Evolutionary conservation across 352 stramenopile genomes (phyloP).

Genomic region (Pythium aquatile): DNA sequence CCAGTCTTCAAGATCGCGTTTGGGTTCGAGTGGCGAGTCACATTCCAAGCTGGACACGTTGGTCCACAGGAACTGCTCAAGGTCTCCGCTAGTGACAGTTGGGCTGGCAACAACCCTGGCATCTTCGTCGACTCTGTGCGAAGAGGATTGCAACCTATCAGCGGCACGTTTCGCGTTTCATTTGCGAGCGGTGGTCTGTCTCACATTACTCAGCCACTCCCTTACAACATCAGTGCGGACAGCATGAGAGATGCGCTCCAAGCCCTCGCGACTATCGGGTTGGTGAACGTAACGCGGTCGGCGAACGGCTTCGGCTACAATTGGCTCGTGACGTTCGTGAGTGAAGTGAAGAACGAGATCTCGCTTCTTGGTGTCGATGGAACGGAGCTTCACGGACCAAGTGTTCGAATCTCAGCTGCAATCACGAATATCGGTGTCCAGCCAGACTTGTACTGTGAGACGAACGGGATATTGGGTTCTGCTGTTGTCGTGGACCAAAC

Average conservation of each 20-base stretch:
- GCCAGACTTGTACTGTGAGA: conserved; percentile 80
- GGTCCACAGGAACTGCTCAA: conserved; percentile 87
- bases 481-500: conserved; percentile 38
- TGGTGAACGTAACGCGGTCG: conserved; percentile 85
- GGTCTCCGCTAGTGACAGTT: conserved; percentile 86
- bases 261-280: conserved; percentile 81
- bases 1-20: conserved; percentile 69
- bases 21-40: conserved; percentile 77
- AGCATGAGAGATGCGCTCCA: conserved; percentile 88
- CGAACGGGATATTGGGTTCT: conserved; percentile 32
- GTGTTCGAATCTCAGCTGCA: conserved; percentile 75
- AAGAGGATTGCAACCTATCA: conserved; percentile 90
- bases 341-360: conserved; percentile 75
- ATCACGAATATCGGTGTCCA: conserved; percentile 63
- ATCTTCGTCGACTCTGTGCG: conserved; percentile 79
- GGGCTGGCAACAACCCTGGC: conserved; percentile 91
- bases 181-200: conserved; percentile 66
- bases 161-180: conserved; percentile 87
- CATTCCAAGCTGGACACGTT: conserved; percentile 73
- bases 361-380: conserved; percentile 88
- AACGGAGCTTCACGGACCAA: conserved; percentile 89
- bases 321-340: conserved; percentile 94
- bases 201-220: conserved; percentile 84
- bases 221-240: conserved; percentile 83
- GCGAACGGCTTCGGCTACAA: conserved; percentile 95